A percentile compares a stretch with the other conserved stretches of the same genome.
phyloP scores from a whole-genome alignment of 306 rosid genomes.

The Begonia masoniana region DNA sequence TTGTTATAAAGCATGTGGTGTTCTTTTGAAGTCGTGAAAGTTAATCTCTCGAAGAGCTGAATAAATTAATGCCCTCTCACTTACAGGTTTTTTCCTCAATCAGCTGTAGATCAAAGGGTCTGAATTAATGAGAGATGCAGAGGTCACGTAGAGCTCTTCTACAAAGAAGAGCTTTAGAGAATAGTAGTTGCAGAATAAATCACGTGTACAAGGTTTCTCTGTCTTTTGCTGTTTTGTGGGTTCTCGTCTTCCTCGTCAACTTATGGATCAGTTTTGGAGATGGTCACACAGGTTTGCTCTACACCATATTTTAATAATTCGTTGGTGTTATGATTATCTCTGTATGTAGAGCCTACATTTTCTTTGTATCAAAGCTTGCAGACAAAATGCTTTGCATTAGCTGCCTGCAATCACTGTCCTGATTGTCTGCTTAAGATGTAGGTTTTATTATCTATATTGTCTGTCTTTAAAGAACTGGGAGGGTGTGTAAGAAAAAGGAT shows the following conservation, averaged over 20 bases:
- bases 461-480: too few species aligned
- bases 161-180: conserved; percentile 47
- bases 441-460: too few species aligned
- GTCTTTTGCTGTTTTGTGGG: conserved; percentile 65
- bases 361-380: neutral
- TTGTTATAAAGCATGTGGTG: too few species aligned
- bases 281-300: conserved; percentile 39
- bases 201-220: conserved; percentile 55
- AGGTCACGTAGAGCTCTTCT: conserved; percentile 68
- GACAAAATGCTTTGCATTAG: neutral
- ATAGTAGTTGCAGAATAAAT: conserved; percentile 30
- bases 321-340: neutral
- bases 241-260: conserved; percentile 48
- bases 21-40: too few species aligned
- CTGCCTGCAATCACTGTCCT: neutral
- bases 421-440: neutral
- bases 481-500: neutral
- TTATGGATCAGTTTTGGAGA: conserved; percentile 60
- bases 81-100: conserved; percentile 8
- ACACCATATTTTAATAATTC: neutral
- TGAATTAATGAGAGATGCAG: conserved; percentile 46
- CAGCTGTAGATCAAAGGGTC: neutral
- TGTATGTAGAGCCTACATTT: neutral
- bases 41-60: neutral
- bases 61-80: neutral